Evolutionary conservation across 768 basidiomycete species (phyloP), one percentile per base, ranked within the genome.

Genomic region (Baorangia bicolor): DNA sequence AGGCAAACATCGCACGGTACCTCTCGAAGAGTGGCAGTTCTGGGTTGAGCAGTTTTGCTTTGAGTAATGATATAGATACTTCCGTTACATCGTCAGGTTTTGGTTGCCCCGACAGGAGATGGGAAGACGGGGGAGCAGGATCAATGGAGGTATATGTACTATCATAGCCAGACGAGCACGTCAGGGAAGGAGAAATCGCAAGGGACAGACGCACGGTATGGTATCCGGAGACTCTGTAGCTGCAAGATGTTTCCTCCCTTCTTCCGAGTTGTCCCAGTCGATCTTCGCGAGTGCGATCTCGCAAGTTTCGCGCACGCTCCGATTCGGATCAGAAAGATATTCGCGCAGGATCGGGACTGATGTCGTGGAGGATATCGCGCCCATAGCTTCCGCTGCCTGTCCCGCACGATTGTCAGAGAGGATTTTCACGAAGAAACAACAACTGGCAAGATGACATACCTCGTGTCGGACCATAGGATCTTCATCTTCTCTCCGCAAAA

Each of bases 391-490:
- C n/a, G 97, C 97, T 47, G 96, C 94, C 90, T 95, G 59, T 44
- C 60, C 59, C 60, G 48, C 51, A 53, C 55, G 59, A 50, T 53
- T 41, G 39, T 63, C 58, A 61, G 42, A 52, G 39, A 40, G 38
- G 45, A 37, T 13, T n/a, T 39, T 14, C 9, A 21, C 37, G 21
- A 27, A 37, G 51, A 27, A n/a, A 35, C 33, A n/a, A 35, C 33
- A 45, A 13, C 27, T 5, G 30, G n/a, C 31, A 33, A 43, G 20
- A 34, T 16, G 44, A 63, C 77, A 55, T 62, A 91, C 93, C 82
- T 99, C 97, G 75, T 99, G 97, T 51, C 97, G 80, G 57, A 98
- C 97, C 97, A 99, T 99, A 0, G 93, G 87, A 70, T 96, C 90
- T 69, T 95, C 88, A 18, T 77, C 66, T 38, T 70, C 67, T 66